Base-by-base conservation (phyloP, 1,284 basidiomycete species). In the Chiua sp. region DNA sequence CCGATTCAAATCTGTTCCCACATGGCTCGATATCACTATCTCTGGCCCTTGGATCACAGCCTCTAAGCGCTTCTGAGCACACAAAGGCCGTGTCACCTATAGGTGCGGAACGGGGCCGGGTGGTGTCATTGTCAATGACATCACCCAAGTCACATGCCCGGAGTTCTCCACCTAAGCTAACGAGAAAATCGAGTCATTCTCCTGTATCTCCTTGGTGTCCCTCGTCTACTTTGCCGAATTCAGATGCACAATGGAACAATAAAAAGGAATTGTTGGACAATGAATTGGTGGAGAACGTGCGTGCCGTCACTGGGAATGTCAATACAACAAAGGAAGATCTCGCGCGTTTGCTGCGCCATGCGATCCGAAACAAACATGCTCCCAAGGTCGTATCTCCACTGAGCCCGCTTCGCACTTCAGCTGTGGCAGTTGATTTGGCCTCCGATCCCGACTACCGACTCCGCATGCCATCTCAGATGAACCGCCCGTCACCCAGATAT, bases 331-430 rank as follows among this genome's bases (percentile, higher is more conserved):
- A 26, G 55, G 56, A 62, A 35, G 68, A 66, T 28, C 69, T 76
- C 49, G 46, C 56, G 48, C 68, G 70, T 30, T 59, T 73, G 16
- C 51, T 76, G 49, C 67, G 62, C 33, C 66, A 74, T 50, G 63
- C 64, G 3, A 39, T 50, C 39, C 55, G 61, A 46, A 76, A 73
- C 50, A 72, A 64, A 48, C 26, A 72, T 47, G 59, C 74, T 20
- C 56, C 74, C 0, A 75, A 63, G 62, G 39, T 76, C 32, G 46
- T 72, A 55, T 76, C 74, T 52, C 72, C 72, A 28, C 33, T 73
- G 58, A 75, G 51, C 55, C 72, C 74, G 47, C 72, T 73, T 44
- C 73, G 70, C 51, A 30, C 61, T 3, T 32, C 61, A 11, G n/a
- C 53, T 6, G 50, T 59, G 54, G 55, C 60, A 35, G 28, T 47